Percentiles rank a stretch among this genome's conserved stretches.
Evolutionary conservation across 2,329 filamentous ascomycete species (phyloP).

Genomic region (Colletotrichum scovillei): DNA sequence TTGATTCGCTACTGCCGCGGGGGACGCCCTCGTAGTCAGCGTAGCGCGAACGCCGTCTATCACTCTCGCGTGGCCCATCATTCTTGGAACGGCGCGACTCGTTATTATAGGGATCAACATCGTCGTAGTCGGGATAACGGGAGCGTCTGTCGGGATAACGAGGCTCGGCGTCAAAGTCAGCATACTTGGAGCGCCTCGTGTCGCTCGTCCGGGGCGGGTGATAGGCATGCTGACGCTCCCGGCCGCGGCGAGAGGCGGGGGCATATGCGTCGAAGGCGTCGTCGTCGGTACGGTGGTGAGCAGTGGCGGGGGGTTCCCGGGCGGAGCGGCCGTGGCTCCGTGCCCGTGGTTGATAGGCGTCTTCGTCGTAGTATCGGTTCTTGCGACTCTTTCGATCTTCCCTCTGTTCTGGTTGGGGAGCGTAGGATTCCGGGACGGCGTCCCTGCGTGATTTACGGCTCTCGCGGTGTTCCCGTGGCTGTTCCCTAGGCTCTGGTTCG

Average conservation of each 20-base stretch:
- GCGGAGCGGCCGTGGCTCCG: conserved; percentile 20
- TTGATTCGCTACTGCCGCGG: neutral
- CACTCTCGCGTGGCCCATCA: neutral
- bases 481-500: neutral
- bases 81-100: neutral
- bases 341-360: neutral
- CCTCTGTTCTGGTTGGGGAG: neutral
- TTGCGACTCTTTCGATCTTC: neutral
- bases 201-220: conserved; percentile 35
- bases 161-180: conserved; percentile 19
- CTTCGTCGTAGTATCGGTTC: conserved; percentile 8
- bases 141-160: neutral
- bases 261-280: conserved; percentile 10
- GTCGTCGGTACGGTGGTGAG: neutral
- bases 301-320: neutral
- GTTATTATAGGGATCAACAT: neutral
- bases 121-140: conserved; percentile 21
- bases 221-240: conserved; percentile 26
- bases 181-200: conserved; percentile 30
- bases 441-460: conserved; percentile 11
- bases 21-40: conserved; percentile 3
- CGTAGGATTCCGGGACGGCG: neutral
- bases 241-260: conserved; percentile 20
- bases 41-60: conserved; percentile 4
- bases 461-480: neutral